These are phyloP conservation scores for Remersonia thermophila DNA, from an alignment of 2,329 filamentous ascomycete species.

Conservation along the genomic window DNA sequence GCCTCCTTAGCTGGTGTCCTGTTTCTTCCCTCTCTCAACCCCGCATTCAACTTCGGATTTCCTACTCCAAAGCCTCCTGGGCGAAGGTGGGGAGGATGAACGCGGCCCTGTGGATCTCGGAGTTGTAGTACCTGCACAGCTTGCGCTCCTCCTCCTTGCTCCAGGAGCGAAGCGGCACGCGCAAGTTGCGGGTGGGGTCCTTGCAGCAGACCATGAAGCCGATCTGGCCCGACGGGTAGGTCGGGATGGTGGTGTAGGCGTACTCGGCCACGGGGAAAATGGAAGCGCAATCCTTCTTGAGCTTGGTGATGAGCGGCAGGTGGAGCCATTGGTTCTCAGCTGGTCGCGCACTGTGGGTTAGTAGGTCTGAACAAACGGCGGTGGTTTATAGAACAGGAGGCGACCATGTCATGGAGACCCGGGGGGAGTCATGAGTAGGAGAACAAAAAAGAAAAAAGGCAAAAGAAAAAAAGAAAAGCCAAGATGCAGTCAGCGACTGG, in stretches of 20 bases:
- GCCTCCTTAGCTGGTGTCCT: no score
- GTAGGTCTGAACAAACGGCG: slow-evolving; percentile 1
- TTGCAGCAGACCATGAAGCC: slow-evolving; percentile 99
- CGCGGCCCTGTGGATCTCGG: slow-evolving; percentile 87
- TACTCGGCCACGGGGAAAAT: slow-evolving; percentile 98
- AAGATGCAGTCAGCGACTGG: no score
- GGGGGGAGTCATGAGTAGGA: neutral
- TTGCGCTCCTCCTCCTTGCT: slow-evolving; percentile 79
- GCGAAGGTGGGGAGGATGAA: slow-evolving; percentile 93
- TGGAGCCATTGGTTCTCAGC: slow-evolving; percentile 99
- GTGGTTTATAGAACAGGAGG: no score
- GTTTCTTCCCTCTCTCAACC: no score
- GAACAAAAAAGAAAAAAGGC: slow-evolving; percentile 2
- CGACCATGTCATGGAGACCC: no score
- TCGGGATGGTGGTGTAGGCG: slow-evolving; percentile 97
- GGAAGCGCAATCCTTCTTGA: slow-evolving; percentile 93
- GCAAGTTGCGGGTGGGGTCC: slow-evolving; percentile 73
- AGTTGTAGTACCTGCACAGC: slow-evolving; percentile 93
- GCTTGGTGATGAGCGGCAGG: slow-evolving; percentile 79
- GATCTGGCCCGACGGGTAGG: slow-evolving; percentile 97
- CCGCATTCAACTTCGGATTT: neutral
- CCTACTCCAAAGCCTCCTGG: slow-evolving; percentile 51
- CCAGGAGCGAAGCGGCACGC: slow-evolving; percentile 73
- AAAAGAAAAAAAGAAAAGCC: slow-evolving; percentile 5
- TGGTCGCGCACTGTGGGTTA: slow-evolving; percentile 30